phyloP scores from a whole-genome alignment of 1,284 basidiomycete species.

The Cerioporus squamosus region DNA sequence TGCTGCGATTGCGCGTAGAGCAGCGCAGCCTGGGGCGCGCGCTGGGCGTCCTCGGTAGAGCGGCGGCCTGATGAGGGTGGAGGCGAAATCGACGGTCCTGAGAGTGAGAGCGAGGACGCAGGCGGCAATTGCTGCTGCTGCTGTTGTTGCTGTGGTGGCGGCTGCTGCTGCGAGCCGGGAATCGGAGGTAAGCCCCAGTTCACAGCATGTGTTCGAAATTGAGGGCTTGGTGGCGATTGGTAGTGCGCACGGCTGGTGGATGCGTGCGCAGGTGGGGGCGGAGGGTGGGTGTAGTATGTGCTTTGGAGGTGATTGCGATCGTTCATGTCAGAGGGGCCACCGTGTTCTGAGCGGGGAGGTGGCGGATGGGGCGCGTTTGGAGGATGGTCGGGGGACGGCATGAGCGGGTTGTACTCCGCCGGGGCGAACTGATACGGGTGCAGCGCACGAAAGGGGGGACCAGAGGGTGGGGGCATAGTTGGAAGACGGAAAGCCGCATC shows the following conservation, averaged over 20 bases:
- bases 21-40: constrained; percentile 30
- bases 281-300: constrained; percentile 41
- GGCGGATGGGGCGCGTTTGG: constrained; percentile 21
- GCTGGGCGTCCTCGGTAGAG: constrained; percentile 29
- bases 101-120: constrained; percentile 26
- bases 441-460: constrained; percentile 25
- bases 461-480: constrained; percentile 27
- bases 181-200: constrained; percentile 21
- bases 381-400: constrained; percentile 24
- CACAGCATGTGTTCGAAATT: constrained; percentile 25
- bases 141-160: constrained; percentile 6
- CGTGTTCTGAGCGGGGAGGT: constrained; percentile 10
- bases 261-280: constrained; percentile 17
- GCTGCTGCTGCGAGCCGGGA: constrained; percentile 17
- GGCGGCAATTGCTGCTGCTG: constrained; percentile 16
- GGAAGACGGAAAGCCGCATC: constrained; percentile 32
- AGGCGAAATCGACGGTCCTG: constrained; percentile 20
- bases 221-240: constrained; percentile 16
- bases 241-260: constrained; percentile 20
- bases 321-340: constrained; percentile 16
- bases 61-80: constrained; percentile 14
- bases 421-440: constrained; percentile 30
- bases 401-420: constrained; percentile 27
- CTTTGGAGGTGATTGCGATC: constrained; percentile 28
- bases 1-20: constrained; percentile 31